Conservation (phyloP, 108 stramenopile genomes). For the Ochromonas danica region DNA sequence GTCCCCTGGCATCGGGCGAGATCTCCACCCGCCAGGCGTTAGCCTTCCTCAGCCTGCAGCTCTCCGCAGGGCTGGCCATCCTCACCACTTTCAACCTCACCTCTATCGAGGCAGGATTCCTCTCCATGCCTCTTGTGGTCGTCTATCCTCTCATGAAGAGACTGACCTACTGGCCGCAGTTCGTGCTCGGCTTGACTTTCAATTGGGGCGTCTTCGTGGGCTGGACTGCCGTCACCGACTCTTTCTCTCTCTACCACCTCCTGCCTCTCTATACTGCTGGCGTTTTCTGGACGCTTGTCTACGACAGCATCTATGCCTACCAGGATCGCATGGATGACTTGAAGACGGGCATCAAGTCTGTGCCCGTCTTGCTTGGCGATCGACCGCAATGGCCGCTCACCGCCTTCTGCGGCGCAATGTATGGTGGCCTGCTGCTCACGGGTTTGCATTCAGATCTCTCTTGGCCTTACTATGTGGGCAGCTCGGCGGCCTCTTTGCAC, state of each 20-base stretch:
- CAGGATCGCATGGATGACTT: conserved; percentile 92
- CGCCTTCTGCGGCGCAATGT: conserved; percentile 44
- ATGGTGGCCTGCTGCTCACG: conserved; percentile 37
- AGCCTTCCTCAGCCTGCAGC: conserved; percentile 76
- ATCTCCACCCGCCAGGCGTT: conserved; percentile 67
- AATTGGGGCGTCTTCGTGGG: conserved; percentile 96
- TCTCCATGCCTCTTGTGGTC: conserved; percentile 81
- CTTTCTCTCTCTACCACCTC: conserved; percentile 65
- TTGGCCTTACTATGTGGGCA: conserved; percentile 47
- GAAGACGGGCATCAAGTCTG: conserved; percentile 33
- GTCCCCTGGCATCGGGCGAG: conserved; percentile 81
- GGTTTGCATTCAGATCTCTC: conserved; percentile 36
- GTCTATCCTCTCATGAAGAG: conserved; percentile 93
- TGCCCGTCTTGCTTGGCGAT: conserved; percentile 1
- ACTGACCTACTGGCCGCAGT: conserved; percentile 84
- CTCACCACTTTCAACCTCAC: conserved; percentile 73
- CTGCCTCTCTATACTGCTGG: conserved; percentile 79
- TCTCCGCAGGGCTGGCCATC: conserved; percentile 76
- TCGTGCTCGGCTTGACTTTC: conserved; percentile 89
- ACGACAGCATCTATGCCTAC: conserved; percentile 97
- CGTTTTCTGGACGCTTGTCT: conserved; percentile 91
- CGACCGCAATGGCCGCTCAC: conserved; percentile 28
- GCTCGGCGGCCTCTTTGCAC: conserved; percentile 36
- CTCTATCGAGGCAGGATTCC: conserved; percentile 69
- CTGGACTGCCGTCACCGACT: conserved; percentile 35